Conservation (phyloP, 1,139 yeast species). For the Yamadazyma atmosphaerica region DNA sequence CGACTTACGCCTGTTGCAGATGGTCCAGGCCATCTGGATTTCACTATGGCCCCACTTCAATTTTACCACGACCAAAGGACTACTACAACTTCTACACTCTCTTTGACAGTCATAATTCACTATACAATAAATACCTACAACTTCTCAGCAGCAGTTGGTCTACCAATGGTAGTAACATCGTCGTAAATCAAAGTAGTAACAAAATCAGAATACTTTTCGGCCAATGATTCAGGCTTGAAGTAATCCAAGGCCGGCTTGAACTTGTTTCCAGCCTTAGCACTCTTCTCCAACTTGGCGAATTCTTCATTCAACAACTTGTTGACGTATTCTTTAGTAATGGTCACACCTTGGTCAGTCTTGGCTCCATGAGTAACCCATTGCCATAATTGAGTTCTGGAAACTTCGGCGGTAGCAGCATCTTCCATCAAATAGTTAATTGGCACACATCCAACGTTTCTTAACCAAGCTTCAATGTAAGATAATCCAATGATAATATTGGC, state of each 20-base stretch:
- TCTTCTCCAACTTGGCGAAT: slow-evolving; percentile 51
- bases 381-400: slow-evolving; percentile 77
- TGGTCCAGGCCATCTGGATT: too few species aligned
- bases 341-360: slow-evolving; percentile 57
- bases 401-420: slow-evolving; percentile 88
- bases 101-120: too few species aligned
- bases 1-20: too few species aligned
- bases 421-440: slow-evolving; percentile 85
- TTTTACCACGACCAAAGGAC: too few species aligned
- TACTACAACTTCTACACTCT: too few species aligned
- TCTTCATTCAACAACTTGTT: slow-evolving; percentile 60
- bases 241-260: slow-evolving; percentile 66
- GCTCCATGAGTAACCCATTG: slow-evolving; percentile 83
- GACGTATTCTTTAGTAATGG: slow-evolving; percentile 59
- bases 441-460: slow-evolving; percentile 76
- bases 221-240: slow-evolving; percentile 67
- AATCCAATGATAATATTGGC: slow-evolving; percentile 71
- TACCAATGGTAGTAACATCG: slow-evolving; percentile 59
- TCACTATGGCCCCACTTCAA: too few species aligned
- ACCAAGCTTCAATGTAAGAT: slow-evolving; percentile 82
- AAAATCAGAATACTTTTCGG: slow-evolving; percentile 69
- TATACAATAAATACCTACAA: slow-evolving; percentile 26
- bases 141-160: slow-evolving; percentile 46
- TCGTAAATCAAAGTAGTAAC: slow-evolving; percentile 71
- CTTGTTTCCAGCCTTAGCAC: slow-evolving; percentile 52